phyloP scores from a whole-genome alignment of 495 filamentous ascomycete species.

The Podospora anserina region DNA sequence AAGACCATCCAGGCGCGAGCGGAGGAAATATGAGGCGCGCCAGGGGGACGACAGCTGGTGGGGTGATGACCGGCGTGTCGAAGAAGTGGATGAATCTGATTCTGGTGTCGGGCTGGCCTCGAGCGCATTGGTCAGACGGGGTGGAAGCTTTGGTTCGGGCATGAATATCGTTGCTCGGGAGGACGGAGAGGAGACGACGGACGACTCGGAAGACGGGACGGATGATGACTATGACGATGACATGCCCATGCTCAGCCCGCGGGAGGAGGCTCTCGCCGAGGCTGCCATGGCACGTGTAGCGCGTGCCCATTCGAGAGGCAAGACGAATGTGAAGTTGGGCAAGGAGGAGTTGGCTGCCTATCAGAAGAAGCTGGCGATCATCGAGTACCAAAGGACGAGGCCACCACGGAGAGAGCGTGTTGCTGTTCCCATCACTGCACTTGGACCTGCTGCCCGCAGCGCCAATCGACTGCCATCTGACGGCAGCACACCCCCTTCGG shows the following conservation, averaged over 20 bases:
- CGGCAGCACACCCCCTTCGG: conserved; percentile 14
- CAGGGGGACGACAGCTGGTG: conserved; percentile 49
- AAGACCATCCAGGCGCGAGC: conserved; percentile 92
- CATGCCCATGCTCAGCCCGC: conserved; percentile 53
- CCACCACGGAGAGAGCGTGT: conserved; percentile 40
- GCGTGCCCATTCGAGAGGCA: conserved; percentile 67
- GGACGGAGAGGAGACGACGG: conserved; percentile 50
- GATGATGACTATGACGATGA: conserved; percentile 54
- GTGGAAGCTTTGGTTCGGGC: conserved; percentile 41
- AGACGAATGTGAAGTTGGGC: conserved; percentile 70
- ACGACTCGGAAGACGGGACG: conserved; percentile 51
- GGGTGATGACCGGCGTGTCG: conserved; percentile 49
- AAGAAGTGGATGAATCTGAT: conserved; percentile 65
- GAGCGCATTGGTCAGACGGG: conserved; percentile 45
- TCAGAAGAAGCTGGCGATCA: conserved; percentile 59
- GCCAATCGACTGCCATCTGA: background rate
- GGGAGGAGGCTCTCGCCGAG: conserved; percentile 71
- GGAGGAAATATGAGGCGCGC: conserved; percentile 58
- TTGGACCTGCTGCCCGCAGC: conserved; percentile 30
- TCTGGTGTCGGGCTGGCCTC: conserved; percentile 11
- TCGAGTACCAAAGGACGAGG: conserved; percentile 45
- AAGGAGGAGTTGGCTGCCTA: conserved; percentile 72
- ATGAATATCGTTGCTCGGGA: conserved; percentile 38
- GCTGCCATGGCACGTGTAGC: conserved; percentile 73
- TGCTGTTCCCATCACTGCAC: conserved; percentile 40